phyloP scores from a whole-genome alignment of 306 rosid genomes.

The Canavalia ensiformis region DNA sequence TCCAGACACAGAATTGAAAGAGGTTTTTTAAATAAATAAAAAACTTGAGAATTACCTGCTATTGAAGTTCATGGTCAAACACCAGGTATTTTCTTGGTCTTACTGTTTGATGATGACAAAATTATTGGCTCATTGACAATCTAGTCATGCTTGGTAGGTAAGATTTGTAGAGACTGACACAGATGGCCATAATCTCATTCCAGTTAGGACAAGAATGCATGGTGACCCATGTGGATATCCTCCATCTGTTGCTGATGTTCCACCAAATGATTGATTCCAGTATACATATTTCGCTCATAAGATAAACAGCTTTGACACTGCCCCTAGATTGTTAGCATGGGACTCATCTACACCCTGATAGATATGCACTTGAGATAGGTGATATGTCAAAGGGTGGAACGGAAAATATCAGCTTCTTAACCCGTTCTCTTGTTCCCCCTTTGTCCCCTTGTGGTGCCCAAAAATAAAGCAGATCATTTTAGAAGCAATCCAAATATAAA shows the following conservation, averaged over 20 bases:
- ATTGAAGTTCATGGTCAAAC: constrained; percentile 3
- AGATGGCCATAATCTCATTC: constrained; percentile 18
- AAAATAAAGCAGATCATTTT: constrained; percentile 20
- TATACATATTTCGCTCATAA: constrained; percentile 92
- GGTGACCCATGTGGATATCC: constrained; percentile 6
- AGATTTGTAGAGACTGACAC: constrained; percentile 10
- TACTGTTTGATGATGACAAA: constrained; percentile 25
- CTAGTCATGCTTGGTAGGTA: constrained; percentile 29
- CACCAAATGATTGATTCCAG: constrained; percentile 77
- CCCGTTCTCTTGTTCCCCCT: constrained; percentile 40
- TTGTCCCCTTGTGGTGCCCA: background rate
- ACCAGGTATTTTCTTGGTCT: constrained; percentile 26
- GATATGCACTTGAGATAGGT: constrained; percentile 88
- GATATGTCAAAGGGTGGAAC: constrained; percentile 88
- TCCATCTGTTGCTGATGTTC: constrained; percentile 70
- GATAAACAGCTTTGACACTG: constrained; percentile 86
- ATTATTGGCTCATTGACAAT: background rate
- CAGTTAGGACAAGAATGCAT: constrained; percentile 13
- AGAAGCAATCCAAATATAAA: constrained; percentile 37
- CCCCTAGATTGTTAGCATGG: constrained; percentile 82
- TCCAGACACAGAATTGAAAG: constrained; percentile 81
- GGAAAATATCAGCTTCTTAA: constrained; percentile 79
- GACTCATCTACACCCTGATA: constrained; percentile 96
- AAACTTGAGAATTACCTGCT: constrained; percentile 1
- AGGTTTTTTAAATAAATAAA: constrained; percentile 56